A percentile compares a stretch with the other conserved stretches of the same genome.
Conservation (phyloP, 1,139 yeast genomes). For the Arxiozyma slooffiae region DNA sequence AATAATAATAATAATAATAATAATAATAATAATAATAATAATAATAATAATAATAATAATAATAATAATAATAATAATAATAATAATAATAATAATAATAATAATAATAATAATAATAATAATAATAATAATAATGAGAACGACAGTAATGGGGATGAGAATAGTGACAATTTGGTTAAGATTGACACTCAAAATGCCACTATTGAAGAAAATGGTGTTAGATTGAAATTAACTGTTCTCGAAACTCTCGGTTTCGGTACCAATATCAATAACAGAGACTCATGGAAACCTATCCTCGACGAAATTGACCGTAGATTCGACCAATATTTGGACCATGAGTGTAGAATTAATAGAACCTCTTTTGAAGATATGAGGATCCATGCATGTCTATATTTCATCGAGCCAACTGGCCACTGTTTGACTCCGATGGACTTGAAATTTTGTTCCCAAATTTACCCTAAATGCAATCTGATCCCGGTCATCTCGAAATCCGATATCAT, state of each 20-base stretch:
- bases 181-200: conserved; percentile 62
- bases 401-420: conserved; percentile 93
- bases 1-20: too few species aligned
- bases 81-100: too few species aligned
- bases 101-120: too few species aligned
- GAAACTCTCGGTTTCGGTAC: conserved; percentile 96
- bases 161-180: conserved; percentile 36
- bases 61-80: too few species aligned
- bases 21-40: too few species aligned
- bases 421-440: conserved; percentile 81
- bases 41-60: too few species aligned
- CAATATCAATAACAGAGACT: conserved; percentile 71
- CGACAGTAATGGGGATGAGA: conserved; percentile 15
- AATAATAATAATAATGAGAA: conserved; percentile 13
- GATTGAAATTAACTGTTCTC: conserved; percentile 71
- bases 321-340: conserved; percentile 80
- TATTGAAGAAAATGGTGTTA: conserved; percentile 89
- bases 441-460: conserved; percentile 81
- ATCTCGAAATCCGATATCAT: conserved; percentile 92
- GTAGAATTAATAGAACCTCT: conserved; percentile 68
- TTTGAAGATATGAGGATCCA: conserved; percentile 72
- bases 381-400: conserved; percentile 82
- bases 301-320: conserved; percentile 85
- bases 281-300: conserved; percentile 90
- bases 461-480: conserved; percentile 87